Evolutionary conservation across 78 protist genomes (phyloP), one percentile per base, ranked within the genome.

Genomic region (Pelomyxa schiedti): DNA sequence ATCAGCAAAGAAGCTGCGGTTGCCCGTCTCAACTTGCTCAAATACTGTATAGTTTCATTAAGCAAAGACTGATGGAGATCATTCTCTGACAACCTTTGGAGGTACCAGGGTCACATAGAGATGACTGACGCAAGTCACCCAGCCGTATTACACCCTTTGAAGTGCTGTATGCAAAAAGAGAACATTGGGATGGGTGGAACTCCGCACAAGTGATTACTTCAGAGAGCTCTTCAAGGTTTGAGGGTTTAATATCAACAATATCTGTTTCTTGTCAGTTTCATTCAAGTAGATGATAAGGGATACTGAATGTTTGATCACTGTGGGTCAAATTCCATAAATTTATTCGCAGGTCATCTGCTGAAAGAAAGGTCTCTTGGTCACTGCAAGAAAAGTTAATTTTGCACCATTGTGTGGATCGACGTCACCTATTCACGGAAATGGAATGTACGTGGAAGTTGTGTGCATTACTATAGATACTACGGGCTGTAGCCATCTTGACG

Each of bases 391-490:
- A n/a, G n/a, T n/a, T n/a, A n/a, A n/a, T n/a, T n/a, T n/a, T n/a
- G n/a, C n/a, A n/a, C n/a, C n/a, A n/a, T n/a, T n/a, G n/a, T n/a
- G n/a, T n/a, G n/a, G n/a, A n/a, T n/a, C n/a, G n/a, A n/a, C n/a
- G n/a, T n/a, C n/a, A n/a, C n/a, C n/a, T n/a, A n/a, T n/a, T 76
- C 39, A 74, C 71, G 43, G 97, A 84, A 47, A 96, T 74, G 0
- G 95, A 89, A 83, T 98, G 96, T 76, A 98, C 93, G 83, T 97
- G 95, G 70, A 96, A 97, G 35, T 96, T 93, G 78, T 97, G 99
- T 0, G 91, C 99, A 73, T 85, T 93, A 47, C 87, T 88, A 66
- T 67, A 98, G 35, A 92, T 83, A 22, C 84, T 89, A 68, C 76
- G 73, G 70, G 80, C 83, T 77, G 71, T 73, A 66, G 88, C 81